phyloP scores from a whole-genome alignment of 2,329 filamentous ascomycete species.

The Albophoma yamanashiensis region DNA sequence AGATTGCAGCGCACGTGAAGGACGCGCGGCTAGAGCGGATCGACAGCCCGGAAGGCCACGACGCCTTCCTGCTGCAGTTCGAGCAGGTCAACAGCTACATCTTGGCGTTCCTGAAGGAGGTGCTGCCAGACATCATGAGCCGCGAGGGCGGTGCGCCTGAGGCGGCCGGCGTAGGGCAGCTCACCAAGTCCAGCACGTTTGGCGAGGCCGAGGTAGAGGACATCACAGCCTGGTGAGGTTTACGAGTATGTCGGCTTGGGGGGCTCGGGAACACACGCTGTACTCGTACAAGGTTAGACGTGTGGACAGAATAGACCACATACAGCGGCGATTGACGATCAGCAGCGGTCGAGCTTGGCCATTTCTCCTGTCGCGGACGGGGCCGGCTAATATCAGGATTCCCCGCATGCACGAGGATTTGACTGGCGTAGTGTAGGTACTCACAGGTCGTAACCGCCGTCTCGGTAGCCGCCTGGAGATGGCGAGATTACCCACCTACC shows the following conservation, averaged over 20 bases:
- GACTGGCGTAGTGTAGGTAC: background rate
- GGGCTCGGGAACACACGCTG: background rate
- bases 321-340: background rate
- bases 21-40: constrained; percentile 74
- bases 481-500: too few relatives aligned
- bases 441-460: background rate
- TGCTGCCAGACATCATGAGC: constrained; percentile 80
- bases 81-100: constrained; percentile 92
- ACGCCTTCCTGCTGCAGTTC: constrained; percentile 93
- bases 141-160: constrained; percentile 40
- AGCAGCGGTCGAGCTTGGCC: background rate
- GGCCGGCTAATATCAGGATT: background rate
- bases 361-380: background rate
- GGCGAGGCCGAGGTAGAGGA: constrained; percentile 94
- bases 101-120: constrained; percentile 70
- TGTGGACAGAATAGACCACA: background rate
- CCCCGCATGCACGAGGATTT: background rate
- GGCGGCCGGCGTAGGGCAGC: constrained; percentile 43
- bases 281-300: background rate
- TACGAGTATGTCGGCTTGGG: background rate
- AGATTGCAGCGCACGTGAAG: constrained; percentile 73
- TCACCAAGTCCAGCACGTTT: constrained; percentile 84
- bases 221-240: constrained; percentile 74
- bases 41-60: constrained; percentile 88
- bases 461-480: background rate